Base-by-base conservation (phyloP, 2,329 filamentous ascomycete species). In the Herpotrichia juniperi region DNA sequence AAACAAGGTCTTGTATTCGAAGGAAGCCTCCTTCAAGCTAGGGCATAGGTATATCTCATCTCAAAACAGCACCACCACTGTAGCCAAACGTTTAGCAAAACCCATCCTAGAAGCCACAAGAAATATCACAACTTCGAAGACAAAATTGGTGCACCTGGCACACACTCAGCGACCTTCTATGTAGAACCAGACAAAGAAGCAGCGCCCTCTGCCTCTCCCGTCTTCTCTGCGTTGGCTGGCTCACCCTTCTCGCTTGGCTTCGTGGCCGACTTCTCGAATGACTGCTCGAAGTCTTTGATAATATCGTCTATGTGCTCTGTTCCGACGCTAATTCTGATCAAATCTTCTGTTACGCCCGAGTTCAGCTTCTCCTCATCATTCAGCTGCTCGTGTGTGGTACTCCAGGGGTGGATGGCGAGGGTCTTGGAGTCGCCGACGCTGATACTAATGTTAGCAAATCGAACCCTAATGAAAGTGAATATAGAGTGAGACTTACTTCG, bases 291-390 rank as follows among this genome's bases (percentile, higher is more conserved):
- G 76, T 97, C 93, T 64, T 87, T 89, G 69, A 96, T 94, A 67
- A 97, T 97, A 69, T 97, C 93, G 78, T 96, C 93, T 71, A 97
- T 96, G 74, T 97, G 92, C 79, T 97, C 93, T 1, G 89, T 96
- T 46, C 93, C 93, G 53, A 97, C 93, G 0, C 93, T 97, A 68
- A 97, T 94, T 57, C 93, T 90, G 75, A 97, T 96, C 32, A 93
- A 86, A 69, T 96, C 93, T 78, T 90, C 87, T 14, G 91, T 94
- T 10, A 94, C 91, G 64, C 93, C 93, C 19, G 90, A 93, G 69
- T 79, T 86, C 46, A 82, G 72, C 76, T 87, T 91, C 81, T 97
- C 93, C 71, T 92, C 83, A 25, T 93, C 89, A 21, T 81, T 86
- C 51, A 97, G 82, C 79, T 97, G 93, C 80, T 96, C 90, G 74